Base-by-base conservation (phyloP, 2,329 filamentous ascomycete species). In the Diplodia seriata region DNA sequence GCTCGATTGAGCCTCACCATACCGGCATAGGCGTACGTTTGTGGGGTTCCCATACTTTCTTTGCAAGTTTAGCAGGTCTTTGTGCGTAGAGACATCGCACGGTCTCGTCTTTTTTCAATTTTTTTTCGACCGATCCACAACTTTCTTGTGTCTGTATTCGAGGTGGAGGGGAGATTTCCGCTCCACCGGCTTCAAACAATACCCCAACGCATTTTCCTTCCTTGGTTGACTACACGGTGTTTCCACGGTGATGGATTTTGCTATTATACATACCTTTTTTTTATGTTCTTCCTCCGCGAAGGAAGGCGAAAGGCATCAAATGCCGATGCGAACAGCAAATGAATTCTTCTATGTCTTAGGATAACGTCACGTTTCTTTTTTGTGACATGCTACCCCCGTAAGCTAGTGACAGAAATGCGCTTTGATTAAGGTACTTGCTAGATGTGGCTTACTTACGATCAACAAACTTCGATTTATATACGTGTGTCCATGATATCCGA, bases 181-280 rank as follows among this genome's bases (percentile, higher is more conserved):
- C 14, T 38, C 31, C 18, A n/a, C 43, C 47, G 31, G 36, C 36
- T 63, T 26, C 59, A 36, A 51, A 63, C 59, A 63, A 63, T 63
- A 63, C 59, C 59, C 59, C 59, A 33, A 53, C 59, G 33, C 47
- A n/a, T 62, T 62, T 59, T 40, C 23, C 59, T 51, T 63, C 59
- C 29, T 63, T 63, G 29, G 26, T 38, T 63, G 59, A 49, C 29
- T 31, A 49, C 12, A 49, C 20, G 59, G 59, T 63, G 59, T 63
- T 63, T n/a, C 59, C 26, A 63, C 49, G 59, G 47, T 51, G 36
- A 36, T 53, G 59, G 43, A 14, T 31, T 51, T 31, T 26, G 23
- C 23, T 26, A 26, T 26, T 26, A 26, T 26, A 26, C 23, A 26
- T 8, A n/a, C 31, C n/a, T 31, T 9, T 8, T 61, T 12, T 14